Evolutionary conservation across 2,329 filamentous ascomycete species (phyloP).

Genomic region (Xylaria sp.): DNA sequence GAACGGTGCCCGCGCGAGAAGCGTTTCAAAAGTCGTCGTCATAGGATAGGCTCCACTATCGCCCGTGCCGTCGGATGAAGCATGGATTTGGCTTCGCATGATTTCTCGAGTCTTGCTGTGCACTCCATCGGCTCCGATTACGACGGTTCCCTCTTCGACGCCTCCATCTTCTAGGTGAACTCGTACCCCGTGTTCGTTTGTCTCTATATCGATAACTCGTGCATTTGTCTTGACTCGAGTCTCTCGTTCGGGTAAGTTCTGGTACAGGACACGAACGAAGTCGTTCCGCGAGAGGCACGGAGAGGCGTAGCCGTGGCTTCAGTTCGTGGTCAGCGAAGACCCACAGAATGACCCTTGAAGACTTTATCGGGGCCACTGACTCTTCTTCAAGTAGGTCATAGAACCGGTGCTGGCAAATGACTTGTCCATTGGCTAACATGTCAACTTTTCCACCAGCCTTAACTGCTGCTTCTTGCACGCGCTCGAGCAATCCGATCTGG

Average conservation of each 20-base stretch:
- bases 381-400: conserved; percentile 6
- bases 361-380: conserved; percentile 8
- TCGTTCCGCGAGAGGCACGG: conserved; percentile 24
- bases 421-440: conserved; percentile 9
- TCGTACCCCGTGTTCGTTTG: conserved; percentile 20
- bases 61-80: neutral
- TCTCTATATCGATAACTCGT: conserved; percentile 22
- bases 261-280: conserved; percentile 25
- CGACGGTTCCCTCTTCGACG: conserved; percentile 25
- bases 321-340: neutral
- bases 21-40: conserved; percentile 7
- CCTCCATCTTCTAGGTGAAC: conserved; percentile 28
- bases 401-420: neutral
- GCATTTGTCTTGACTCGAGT: conserved; percentile 21
- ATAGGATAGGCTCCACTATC: conserved; percentile 8
- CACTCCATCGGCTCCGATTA: conserved; percentile 31
- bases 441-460: conserved; percentile 9
- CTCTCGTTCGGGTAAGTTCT: conserved; percentile 19
- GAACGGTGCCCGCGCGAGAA: conserved; percentile 13
- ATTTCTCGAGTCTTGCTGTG: conserved; percentile 25
- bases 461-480: conserved; percentile 2
- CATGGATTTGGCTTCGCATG: conserved; percentile 17
- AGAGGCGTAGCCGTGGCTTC: conserved; percentile 17
- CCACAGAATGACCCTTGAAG: neutral
- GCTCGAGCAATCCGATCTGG: conserved; percentile 35